Percentiles rank a stretch among this genome's conserved stretches.
Conservation (phyloP, 78 protist species). For the Dictyostelium brefeldianum region DNA sequence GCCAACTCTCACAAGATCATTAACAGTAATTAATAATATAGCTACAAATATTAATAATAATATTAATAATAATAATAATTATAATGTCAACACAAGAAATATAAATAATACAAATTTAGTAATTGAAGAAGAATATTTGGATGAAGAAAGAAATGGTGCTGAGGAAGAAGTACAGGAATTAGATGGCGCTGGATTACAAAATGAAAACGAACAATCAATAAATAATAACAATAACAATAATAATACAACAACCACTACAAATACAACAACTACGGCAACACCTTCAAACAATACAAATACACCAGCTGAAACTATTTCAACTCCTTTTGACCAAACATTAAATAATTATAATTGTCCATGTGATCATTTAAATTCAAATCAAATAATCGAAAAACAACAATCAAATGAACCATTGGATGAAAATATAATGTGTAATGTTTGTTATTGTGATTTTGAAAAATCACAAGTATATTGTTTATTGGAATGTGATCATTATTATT, state of each 20-base stretch:
- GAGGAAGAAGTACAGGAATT: neutral
- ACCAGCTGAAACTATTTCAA: too few species aligned
- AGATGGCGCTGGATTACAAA: constrained; percentile 6
- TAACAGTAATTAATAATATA: neutral
- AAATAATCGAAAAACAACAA: neutral
- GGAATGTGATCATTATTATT: constrained; percentile 37
- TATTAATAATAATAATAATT: neutral
- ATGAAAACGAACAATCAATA: neutral
- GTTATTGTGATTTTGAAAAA: neutral
- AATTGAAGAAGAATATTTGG: constrained; percentile 8
- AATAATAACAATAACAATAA: neutral
- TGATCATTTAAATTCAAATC: neutral
- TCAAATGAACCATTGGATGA: neutral
- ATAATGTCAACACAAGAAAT: neutral
- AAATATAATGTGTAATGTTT: constrained; percentile 18
- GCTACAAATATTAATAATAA: neutral
- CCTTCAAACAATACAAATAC: too few species aligned
- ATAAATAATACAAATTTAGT: neutral
- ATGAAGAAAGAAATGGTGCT: constrained; percentile 18
- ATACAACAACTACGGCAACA: neutral
- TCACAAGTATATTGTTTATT: neutral
- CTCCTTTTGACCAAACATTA: too few species aligned
- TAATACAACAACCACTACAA: neutral
- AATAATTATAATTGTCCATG: neutral
- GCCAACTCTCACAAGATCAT: neutral